Conservation (phyloP, 2,329 filamentous ascomycete species). For the Penicillium sp. region DNA sequence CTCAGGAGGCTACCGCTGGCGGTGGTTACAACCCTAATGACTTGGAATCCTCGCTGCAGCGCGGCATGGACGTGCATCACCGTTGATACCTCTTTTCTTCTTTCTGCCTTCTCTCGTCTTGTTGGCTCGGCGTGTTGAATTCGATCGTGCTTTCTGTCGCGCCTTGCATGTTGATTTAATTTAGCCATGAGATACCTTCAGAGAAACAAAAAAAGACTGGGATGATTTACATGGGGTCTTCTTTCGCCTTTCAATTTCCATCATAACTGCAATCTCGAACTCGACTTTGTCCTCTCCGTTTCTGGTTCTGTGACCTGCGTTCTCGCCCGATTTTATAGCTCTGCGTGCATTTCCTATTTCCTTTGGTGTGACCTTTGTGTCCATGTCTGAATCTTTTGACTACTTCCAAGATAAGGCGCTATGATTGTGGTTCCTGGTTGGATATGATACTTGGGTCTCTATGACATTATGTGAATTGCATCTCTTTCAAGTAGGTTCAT, state of each 20-base stretch:
- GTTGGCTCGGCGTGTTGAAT: conserved; percentile 12
- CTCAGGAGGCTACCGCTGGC: conserved; percentile 53
- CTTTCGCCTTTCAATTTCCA: background rate
- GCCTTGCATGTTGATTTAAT: conserved; percentile 26
- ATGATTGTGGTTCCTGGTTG: background rate
- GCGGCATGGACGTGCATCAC: conserved; percentile 54
- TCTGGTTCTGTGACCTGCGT: background rate
- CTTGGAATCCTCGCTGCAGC: conserved; percentile 52
- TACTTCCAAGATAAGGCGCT: background rate
- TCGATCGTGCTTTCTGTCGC: conserved; percentile 11
- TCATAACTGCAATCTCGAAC: background rate
- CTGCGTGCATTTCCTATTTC: background rate
- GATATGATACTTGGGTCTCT: background rate
- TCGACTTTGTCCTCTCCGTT: background rate
- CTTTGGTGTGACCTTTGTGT: background rate
- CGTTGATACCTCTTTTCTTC: conserved; percentile 11
- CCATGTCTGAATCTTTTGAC: too few species aligned
- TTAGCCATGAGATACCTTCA: conserved; percentile 29
- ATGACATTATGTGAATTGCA: background rate
- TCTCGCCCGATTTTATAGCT: background rate
- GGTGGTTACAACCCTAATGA: conserved; percentile 42
- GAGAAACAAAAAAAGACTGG: conserved; percentile 22
- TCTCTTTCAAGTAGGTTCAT: background rate
- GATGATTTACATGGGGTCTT: conserved; percentile 17
- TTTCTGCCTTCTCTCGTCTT: conserved; percentile 3